phyloP scores from a whole-genome alignment of 805 yeast species.

The Pichia thaimueangensis region DNA sequence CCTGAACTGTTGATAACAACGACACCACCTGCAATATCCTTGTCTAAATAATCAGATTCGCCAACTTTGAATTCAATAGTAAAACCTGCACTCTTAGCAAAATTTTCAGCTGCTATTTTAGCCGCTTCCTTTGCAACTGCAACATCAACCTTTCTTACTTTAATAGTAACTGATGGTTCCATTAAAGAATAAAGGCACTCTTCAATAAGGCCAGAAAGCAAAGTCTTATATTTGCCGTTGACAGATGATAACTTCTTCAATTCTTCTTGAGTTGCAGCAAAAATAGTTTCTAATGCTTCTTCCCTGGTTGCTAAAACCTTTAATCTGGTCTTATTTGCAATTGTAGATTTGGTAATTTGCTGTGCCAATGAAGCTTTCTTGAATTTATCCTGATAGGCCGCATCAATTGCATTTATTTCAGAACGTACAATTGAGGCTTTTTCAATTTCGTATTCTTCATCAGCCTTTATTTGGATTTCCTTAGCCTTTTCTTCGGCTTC shows the following conservation, averaged over 20 bases:
- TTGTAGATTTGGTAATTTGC: conserved; percentile 92
- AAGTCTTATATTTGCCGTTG: conserved; percentile 52
- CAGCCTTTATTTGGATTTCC: conserved; percentile 92
- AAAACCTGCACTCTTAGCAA: conserved; percentile 54
- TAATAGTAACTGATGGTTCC: conserved; percentile 61
- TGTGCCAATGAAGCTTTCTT: conserved; percentile 91
- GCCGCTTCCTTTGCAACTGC: conserved; percentile 54
- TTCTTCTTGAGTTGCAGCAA: conserved; percentile 59
- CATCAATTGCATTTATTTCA: conserved; percentile 84
- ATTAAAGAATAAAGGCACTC: conserved; percentile 69
- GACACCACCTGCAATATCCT: conserved; percentile 80
- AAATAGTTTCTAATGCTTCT: conserved; percentile 65
- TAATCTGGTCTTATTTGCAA: conserved; percentile 91
- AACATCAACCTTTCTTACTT: conserved; percentile 62
- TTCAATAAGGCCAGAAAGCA: conserved; percentile 71
- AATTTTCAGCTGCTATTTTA: conserved; percentile 54
- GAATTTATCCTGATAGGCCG: conserved; percentile 68
- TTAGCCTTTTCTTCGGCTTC: conserved; percentile 99
- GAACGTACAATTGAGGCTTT: conserved; percentile 91
- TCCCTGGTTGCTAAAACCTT: conserved; percentile 84
- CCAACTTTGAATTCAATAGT: conserved; percentile 50
- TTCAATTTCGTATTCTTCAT: conserved; percentile 97
- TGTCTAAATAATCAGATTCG: conserved; percentile 51
- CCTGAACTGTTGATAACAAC: conserved; percentile 63
- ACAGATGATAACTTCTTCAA: conserved; percentile 54